Evolutionary conservation across 805 yeast genomes (phyloP).

Genomic region (Zygosaccharomyces gambellarensis): DNA sequence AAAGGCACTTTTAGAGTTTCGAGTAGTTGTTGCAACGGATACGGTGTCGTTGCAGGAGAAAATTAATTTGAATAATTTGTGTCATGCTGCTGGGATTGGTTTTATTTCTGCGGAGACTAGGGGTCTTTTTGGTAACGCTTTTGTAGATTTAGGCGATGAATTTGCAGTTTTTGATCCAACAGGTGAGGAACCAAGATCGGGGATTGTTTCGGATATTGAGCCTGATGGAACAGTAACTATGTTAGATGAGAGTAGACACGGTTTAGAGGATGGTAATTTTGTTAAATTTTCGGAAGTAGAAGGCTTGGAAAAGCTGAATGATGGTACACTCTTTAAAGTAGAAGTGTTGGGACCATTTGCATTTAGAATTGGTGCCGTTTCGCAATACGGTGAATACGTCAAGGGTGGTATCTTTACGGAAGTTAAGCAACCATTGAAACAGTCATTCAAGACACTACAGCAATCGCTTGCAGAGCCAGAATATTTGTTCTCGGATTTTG

Average conservation of each 20-base stretch:
- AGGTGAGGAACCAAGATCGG: conserved; percentile 88
- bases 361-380: conserved; percentile 57
- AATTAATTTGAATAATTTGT: conserved; percentile 64
- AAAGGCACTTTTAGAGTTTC: conserved; percentile 49
- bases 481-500: conserved; percentile 76
- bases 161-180: conserved; percentile 79
- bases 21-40: conserved; percentile 82
- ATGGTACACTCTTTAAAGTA: conserved; percentile 67
- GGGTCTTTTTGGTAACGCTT: conserved; percentile 84
- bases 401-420: conserved; percentile 90
- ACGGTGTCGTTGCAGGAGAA: conserved; percentile 64
- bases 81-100: conserved; percentile 69
- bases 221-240: conserved; percentile 86
- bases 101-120: conserved; percentile 77
- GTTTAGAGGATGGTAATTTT: conserved; percentile 84
- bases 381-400: conserved; percentile 58
- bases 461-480: conserved; percentile 76
- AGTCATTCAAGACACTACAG: conserved; percentile 58
- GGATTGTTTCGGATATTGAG: conserved; percentile 88
- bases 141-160: conserved; percentile 82
- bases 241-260: conserved; percentile 88
- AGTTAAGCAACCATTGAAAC: conserved; percentile 72
- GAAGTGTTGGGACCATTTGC: conserved; percentile 94
- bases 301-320: conserved; percentile 71
- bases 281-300: conserved; percentile 83